Conservation (phyloP, 345 rosid species). For the Abelmoschus esculentus region DNA sequence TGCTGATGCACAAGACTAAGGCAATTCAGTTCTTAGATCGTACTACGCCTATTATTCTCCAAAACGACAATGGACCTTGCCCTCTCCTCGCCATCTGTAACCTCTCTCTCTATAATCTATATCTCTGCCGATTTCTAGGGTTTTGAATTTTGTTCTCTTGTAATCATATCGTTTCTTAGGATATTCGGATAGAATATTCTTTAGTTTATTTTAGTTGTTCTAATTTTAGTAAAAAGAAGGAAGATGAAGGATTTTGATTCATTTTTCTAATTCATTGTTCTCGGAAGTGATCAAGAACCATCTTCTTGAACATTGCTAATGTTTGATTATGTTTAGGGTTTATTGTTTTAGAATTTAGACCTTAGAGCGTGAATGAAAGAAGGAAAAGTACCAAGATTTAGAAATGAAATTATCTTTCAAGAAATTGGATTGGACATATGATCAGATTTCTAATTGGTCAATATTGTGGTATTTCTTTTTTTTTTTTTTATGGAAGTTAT, state of each 20-base stretch:
- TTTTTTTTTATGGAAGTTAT: neutral
- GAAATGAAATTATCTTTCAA: neutral
- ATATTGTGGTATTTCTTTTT: neutral
- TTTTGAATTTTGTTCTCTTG: neutral
- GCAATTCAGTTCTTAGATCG: constrained; percentile 76
- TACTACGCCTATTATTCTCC: constrained; percentile 78
- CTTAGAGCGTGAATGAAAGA: neutral
- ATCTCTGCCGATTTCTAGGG: constrained; percentile 15
- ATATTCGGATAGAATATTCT: neutral
- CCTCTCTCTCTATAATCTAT: constrained; percentile 3
- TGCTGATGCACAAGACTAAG: constrained; percentile 52
- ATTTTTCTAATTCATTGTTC: neutral
- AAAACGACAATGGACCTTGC: constrained; percentile 97
- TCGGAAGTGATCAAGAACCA: neutral
- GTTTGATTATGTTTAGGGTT: neutral
- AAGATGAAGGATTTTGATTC: neutral
- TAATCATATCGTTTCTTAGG: neutral
- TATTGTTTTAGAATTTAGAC: too few relatives aligned
- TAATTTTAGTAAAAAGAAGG: neutral
- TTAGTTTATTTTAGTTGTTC: neutral
- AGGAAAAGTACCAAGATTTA: neutral
- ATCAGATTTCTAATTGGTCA: neutral
- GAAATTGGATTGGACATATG: neutral
- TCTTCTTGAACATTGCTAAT: neutral
- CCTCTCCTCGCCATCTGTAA: constrained; percentile 96